phyloP scores from a whole-genome alignment of 1,284 basidiomycete genomes.

The Puccinia horiana region DNA sequence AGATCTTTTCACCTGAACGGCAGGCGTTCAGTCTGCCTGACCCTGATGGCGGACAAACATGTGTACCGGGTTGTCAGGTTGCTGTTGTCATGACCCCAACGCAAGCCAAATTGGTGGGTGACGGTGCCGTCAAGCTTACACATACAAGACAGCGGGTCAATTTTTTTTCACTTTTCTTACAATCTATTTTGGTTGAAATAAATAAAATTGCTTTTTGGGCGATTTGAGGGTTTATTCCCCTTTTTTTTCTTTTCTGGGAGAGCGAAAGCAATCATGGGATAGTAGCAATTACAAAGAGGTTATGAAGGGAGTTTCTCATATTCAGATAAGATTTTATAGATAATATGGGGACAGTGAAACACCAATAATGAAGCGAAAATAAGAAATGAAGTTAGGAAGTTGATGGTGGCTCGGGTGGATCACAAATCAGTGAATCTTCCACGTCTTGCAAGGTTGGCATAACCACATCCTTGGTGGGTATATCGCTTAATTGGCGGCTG shows the following conservation, averaged over 20 bases:
- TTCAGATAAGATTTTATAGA: too few species aligned
- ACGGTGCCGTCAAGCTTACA: too few species aligned
- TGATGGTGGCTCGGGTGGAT: too few species aligned
- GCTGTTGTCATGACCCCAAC: background rate
- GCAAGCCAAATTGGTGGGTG: too few species aligned
- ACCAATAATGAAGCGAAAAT: background rate
- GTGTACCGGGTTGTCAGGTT: background rate
- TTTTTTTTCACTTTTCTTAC: background rate
- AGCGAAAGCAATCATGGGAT: background rate
- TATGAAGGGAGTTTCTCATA: too few species aligned
- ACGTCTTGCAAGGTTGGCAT: constrained; percentile 8
- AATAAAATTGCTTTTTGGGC: too few species aligned
- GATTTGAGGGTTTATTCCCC: too few species aligned
- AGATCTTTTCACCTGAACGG: background rate
- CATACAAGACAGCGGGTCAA: background rate
- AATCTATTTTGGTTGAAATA: too few species aligned
- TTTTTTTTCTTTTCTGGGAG: too few species aligned
- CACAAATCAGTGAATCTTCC: background rate
- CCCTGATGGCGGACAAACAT: background rate
- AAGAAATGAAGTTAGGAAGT: background rate
- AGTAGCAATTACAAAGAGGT: too few species aligned
- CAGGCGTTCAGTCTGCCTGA: background rate
- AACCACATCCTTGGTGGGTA: background rate
- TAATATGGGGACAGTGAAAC: too few species aligned
- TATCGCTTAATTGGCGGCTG: background rate